These are phyloP conservation scores for Paraconiothyrium sp. DNA, from an alignment of 2,329 filamentous ascomycete genomes.

Conservation along the genomic window DNA sequence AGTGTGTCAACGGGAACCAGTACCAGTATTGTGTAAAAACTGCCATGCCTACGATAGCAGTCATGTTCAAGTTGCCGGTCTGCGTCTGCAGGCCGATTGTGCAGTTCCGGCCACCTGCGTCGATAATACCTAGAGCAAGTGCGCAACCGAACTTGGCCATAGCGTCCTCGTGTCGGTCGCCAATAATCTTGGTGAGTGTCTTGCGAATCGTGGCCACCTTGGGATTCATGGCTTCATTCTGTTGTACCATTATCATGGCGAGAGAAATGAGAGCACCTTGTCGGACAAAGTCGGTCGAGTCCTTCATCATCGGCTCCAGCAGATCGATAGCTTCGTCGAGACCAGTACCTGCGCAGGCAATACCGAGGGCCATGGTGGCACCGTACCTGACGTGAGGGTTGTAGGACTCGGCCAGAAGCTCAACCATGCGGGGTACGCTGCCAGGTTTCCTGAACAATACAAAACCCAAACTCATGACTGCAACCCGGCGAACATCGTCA, in stretches of 20 bases:
- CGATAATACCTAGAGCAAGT: conserved; percentile 93
- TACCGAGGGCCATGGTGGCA: conserved; percentile 97
- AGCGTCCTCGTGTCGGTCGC: conserved; percentile 95
- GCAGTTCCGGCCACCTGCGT: conserved; percentile 97
- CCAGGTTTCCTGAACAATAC: conserved; percentile 98
- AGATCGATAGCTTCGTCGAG: conserved; percentile 96
- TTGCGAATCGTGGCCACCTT: conserved; percentile 93
- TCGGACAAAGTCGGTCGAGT: conserved; percentile 96
- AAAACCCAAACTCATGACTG: conserved; percentile 97
- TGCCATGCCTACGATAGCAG: conserved; percentile 95
- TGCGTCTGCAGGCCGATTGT: conserved; percentile 97
- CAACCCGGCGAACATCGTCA: conserved; percentile 93
- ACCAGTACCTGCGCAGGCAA: conserved; percentile 95
- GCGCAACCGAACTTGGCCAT: conserved; percentile 99
- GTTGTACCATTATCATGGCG: conserved; percentile 99
- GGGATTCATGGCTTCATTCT: conserved; percentile 98
- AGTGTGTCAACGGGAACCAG: conserved; percentile 99
- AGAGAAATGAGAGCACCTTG: conserved; percentile 94
- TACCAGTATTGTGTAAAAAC: conserved; percentile 99
- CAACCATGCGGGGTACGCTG: conserved; percentile 97
- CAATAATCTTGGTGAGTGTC: conserved; percentile 91
- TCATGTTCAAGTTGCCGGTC: conserved; percentile 98
- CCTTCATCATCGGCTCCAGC: conserved; percentile 99
- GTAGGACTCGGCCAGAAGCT: conserved; percentile 96
- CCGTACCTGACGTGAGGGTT: conserved; percentile 98